Base-by-base conservation (phyloP, 768 basidiomycete genomes). In the Lactarius sp. region DNA sequence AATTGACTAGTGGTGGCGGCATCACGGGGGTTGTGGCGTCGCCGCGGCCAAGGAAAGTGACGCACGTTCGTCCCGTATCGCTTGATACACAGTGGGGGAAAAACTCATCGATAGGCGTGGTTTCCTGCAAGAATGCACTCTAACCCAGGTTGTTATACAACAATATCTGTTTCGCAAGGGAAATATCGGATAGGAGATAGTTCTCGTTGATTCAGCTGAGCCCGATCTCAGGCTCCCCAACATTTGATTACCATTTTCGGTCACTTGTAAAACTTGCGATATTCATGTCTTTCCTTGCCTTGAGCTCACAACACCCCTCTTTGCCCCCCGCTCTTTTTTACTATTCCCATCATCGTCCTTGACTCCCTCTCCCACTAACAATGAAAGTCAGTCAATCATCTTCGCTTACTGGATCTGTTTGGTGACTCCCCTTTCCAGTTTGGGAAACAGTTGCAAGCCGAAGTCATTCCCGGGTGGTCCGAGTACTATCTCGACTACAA, bases 401-500 rank as follows among this genome's bases (percentile, higher is more conserved):
- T 8, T 55, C 37, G n/a, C 56, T 12, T 34, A 52, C 22, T 62
- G 20, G 55, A n/a, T 63, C 44, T 7, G 20, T 34, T 59, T 52
- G n/a, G 27, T 39, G 33, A 27, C 55, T 53, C 60, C 51, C 50
- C 44, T 52, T 66, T 70, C 52, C 72, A 98, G 95, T 99, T 99
- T 75, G 97, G 97, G 70, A 99, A 99, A 80, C 90, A 93, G 65
- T 94, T 99, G 66, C 94, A 94, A 75, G 85, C 90, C 36, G 90
- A 96, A 74, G 94, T 97, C 79, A 87, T 98, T 59, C 94, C 96
- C 56, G 96, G 95, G 78, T 99, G 96, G 96, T 92, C 92, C 34
- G 74, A 80, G 49, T 92, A 92, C 79, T 98, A 98, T 77, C 85
- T 98, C 64, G 95, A 98, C 78, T 99, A 99, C 84, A 99, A 99